These are phyloP conservation scores for Dryas alaskensis DNA, from an alignment of 306 rosid genomes.

Conservation along the genomic window DNA sequence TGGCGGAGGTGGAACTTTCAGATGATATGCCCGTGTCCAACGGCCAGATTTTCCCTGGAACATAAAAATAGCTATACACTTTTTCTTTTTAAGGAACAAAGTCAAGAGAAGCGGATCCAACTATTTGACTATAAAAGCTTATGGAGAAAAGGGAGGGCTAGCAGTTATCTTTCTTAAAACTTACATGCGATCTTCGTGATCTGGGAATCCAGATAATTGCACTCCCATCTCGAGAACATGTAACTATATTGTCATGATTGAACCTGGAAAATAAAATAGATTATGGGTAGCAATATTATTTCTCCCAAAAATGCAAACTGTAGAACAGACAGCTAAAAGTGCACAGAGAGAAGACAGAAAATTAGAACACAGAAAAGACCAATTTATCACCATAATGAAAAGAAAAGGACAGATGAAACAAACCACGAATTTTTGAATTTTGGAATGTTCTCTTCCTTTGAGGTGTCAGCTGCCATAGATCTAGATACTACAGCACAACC, in stretches of 20 bases:
- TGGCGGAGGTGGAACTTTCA: slow-evolving; percentile 99
- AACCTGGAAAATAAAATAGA: slow-evolving; percentile 52
- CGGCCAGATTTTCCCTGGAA: slow-evolving; percentile 88
- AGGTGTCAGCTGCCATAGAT: slow-evolving; percentile 58
- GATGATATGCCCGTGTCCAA: slow-evolving; percentile 95
- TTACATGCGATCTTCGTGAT: slow-evolving; percentile 92
- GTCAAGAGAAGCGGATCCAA: slow-evolving; percentile 5
- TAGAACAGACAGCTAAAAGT: slow-evolving; percentile 12
- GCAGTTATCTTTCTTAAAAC: slow-evolving; percentile 25
- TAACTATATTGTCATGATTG: slow-evolving; percentile 92
- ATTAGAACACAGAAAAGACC: slow-evolving; percentile 20
- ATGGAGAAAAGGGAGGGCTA: neutral
- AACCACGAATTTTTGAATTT: slow-evolving; percentile 93
- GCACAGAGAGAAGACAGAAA: neutral
- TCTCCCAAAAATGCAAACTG: neutral
- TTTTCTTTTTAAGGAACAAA: slow-evolving; percentile 19
- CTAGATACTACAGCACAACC: slow-evolving; percentile 89
- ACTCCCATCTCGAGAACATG: slow-evolving; percentile 99
- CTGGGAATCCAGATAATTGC: slow-evolving; percentile 98
- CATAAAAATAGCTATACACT: slow-evolving; percentile 18
- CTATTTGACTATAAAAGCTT: neutral
- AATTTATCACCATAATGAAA: slow-evolving; percentile 23
- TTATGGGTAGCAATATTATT: neutral
- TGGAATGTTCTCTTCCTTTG: slow-evolving; percentile 86
- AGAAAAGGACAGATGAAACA: slow-evolving; percentile 22